Evolutionary conservation across 352 stramenopile species (phyloP).

Genomic region (Plasmopara viticola): DNA sequence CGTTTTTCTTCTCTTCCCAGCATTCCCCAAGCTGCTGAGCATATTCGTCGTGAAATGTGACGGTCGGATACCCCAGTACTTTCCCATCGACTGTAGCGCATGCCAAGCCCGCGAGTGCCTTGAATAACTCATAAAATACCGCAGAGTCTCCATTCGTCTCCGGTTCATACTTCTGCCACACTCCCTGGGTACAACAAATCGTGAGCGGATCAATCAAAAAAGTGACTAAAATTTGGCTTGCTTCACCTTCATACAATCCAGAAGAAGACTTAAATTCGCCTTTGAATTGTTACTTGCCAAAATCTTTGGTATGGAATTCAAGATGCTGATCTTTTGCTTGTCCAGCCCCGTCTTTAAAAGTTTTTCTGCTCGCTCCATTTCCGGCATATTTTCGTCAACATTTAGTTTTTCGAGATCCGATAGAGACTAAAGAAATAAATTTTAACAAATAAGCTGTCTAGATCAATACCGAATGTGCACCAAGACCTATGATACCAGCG

Average conservation of each 20-base stretch:
- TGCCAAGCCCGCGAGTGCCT: constrained; percentile 43
- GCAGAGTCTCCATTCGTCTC: constrained; percentile 37
- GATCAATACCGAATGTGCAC: not conserved
- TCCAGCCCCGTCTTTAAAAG: constrained; percentile 69
- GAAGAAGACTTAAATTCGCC: constrained; percentile 43
- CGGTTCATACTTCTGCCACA: constrained; percentile 66
- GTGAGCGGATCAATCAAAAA: not conserved
- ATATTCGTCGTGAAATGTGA: constrained; percentile 66
- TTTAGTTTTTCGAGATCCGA: constrained; percentile 83
- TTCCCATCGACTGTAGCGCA: constrained; percentile 68
- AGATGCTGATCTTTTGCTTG: constrained; percentile 75
- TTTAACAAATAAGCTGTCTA: constrained; percentile 1
- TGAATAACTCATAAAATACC: constrained; percentile 59
- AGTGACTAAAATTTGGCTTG: not conserved
- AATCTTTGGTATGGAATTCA: constrained; percentile 63
- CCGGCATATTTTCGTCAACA: constrained; percentile 75
- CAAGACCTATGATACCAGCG: constrained; percentile 36
- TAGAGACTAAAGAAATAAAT: constrained; percentile 36
- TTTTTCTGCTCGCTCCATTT: constrained; percentile 76
- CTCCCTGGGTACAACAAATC: constrained; percentile 18
- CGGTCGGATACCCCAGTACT: constrained; percentile 45
- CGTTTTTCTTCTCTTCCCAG: constrained; percentile 47
- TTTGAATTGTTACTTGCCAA: constrained; percentile 71
- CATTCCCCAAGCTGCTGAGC: constrained; percentile 36
- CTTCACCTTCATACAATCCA: constrained; percentile 73